Percentiles rank a stretch among this genome's conserved stretches.
Conservation (phyloP, 2,329 filamentous ascomycete species). For the Pseudocercospora eumusae region DNA sequence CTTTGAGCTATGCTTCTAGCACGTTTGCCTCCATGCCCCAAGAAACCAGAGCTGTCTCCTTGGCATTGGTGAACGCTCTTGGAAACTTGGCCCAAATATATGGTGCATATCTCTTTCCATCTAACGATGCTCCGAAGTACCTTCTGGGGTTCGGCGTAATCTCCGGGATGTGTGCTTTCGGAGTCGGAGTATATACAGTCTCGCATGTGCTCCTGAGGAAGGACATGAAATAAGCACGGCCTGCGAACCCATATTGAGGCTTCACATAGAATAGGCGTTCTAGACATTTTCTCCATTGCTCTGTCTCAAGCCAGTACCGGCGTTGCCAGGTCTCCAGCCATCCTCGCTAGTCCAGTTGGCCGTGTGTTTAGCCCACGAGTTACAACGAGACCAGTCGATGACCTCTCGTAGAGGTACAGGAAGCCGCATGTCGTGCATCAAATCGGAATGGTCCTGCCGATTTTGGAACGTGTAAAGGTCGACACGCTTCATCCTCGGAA, state of each 20-base stretch:
- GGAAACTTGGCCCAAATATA: constrained; percentile 42
- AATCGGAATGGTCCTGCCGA: background rate
- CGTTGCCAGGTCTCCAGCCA: background rate
- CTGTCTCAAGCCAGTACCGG: background rate
- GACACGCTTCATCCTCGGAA: background rate
- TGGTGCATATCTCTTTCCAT: constrained; percentile 41
- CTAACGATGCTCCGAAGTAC: constrained; percentile 38
- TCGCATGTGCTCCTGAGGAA: constrained; percentile 25
- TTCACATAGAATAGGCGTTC: background rate
- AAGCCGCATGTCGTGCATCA: background rate
- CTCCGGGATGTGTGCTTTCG: constrained; percentile 51
- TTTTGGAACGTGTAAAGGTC: constrained; percentile 1
- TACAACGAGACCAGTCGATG: background rate
- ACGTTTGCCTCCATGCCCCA: constrained; percentile 52
- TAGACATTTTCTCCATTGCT: background rate
- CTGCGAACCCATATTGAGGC: too few relatives aligned
- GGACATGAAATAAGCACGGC: constrained; percentile 12
- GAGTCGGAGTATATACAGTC: constrained; percentile 32
- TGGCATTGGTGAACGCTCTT: constrained; percentile 38
- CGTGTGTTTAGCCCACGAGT: background rate
- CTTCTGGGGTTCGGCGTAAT: constrained; percentile 37
- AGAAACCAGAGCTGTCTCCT: constrained; percentile 35
- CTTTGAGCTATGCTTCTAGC: constrained; percentile 55
- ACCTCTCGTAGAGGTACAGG: background rate
- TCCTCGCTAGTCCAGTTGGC: background rate